Evolutionary conservation across 139 green algal species (phyloP), one percentile per base, ranked within the genome.

Genomic region (Limnomonas spitsbergensis): DNA sequence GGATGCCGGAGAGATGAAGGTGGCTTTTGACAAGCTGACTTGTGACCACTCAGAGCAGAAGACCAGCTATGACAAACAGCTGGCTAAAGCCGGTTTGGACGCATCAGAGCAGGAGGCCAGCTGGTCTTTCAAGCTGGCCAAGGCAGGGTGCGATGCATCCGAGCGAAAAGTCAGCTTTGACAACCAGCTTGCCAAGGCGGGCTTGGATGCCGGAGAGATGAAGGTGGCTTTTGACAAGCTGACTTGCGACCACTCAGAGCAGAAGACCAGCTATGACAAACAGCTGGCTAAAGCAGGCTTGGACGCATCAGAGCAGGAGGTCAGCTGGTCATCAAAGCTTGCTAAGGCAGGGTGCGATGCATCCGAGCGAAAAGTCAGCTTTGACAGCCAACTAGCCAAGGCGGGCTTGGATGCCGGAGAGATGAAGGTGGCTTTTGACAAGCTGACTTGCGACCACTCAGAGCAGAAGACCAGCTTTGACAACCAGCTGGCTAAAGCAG

Each of bases 381-480:
- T 72, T n/a, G 38, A 80, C 34, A 24, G 27, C 27, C 52, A 73
- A 31, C 75, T 79, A 24, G 29, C 14, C 27, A 76, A 69, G 38
- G 76, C 66, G 14, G 26, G 75, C 9, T 20, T 68, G 37, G 75
- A 80, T 40, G 38, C 56, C 6, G 38, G 7, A 14, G 75, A 74
- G 37, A 40, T 80, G 53, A 74, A 80, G 61, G 75, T 54, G 27
- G 29, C 31, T 2, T 75, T 52, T 40, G 75, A 80, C 35, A 80
- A 79, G 74, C 31, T 72, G 24, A 40, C 20, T 56, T 34, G 27
- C 9, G 72, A 82, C 47, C 47, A 71, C 9, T 4, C 31, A 42
- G 77, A 81, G 72, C 66, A 78, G 37, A 82, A 85, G 71, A 56
- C 56, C 4, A 35, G 78, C 66, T 42, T 82, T n/a, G 40, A 82